These are phyloP conservation scores for Flaveria sonorensis DNA, from an alignment of 129 eudicot species.

Conservation along the genomic window DNA sequence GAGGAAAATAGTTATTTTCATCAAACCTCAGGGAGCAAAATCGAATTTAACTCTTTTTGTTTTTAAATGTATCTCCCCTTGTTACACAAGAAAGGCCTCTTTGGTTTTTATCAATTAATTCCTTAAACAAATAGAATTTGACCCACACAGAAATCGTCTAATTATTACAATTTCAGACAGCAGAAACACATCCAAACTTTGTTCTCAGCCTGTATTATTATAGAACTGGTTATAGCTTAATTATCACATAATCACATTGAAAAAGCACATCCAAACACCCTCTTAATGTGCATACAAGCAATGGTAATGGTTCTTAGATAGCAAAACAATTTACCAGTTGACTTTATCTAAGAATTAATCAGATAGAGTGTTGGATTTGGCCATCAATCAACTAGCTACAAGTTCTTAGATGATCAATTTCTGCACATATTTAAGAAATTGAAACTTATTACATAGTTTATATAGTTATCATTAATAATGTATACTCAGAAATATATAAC, in stretches of 20 bases:
- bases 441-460: neutral
- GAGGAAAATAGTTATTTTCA: too few species aligned
- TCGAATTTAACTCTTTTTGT: too few species aligned
- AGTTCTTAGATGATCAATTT: neutral
- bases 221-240: neutral
- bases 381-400: neutral
- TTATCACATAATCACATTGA: neutral
- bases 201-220: neutral
- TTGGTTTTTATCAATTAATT: neutral
- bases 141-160: neutral
- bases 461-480: neutral
- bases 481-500: neutral
- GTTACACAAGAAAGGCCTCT: neutral
- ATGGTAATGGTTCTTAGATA: neutral
- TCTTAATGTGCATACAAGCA: neutral
- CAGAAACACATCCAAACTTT: neutral
- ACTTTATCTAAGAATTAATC: neutral
- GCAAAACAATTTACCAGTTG: neutral
- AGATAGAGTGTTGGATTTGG: neutral
- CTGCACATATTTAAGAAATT: neutral
- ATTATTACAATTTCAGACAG: neutral
- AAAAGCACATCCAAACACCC: neutral
- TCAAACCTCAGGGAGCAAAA: too few species aligned
- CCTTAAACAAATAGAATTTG: neutral
- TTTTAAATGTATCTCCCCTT: neutral